These are phyloP conservation scores for Penicillium expansum DNA, from an alignment of 2,329 filamentous ascomycete species.

Conservation along the genomic window DNA sequence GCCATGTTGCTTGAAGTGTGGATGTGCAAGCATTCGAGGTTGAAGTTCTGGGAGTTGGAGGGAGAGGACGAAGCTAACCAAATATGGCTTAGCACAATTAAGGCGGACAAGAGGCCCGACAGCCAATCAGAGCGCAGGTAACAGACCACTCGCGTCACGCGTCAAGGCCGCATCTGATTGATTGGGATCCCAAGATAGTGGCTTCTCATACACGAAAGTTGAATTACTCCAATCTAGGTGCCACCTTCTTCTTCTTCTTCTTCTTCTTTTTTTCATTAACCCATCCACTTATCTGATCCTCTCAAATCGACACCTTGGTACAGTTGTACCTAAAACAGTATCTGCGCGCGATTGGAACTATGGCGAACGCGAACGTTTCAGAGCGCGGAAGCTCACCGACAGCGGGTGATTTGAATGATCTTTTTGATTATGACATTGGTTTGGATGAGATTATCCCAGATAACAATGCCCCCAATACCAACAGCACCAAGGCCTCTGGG, in stretches of 20 bases:
- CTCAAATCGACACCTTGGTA: not conserved
- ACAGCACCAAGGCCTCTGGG: conserved; percentile 20
- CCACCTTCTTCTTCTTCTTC: not conserved
- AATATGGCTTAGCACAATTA: conserved; percentile 10
- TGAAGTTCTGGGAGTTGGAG: conserved; percentile 31
- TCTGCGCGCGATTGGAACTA: not conserved
- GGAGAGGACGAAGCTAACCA: conserved; percentile 25
- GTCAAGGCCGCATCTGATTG: conserved; percentile 16
- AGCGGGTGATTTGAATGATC: conserved; percentile 59
- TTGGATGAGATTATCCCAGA: conserved; percentile 51
- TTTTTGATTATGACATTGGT: conserved; percentile 73
- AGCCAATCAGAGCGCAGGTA: conserved; percentile 17
- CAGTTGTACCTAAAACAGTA: not conserved
- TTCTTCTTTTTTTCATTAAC: not conserved
- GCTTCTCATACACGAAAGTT: not conserved
- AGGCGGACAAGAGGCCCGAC: conserved; percentile 11
- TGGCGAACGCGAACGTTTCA: conserved; percentile 7
- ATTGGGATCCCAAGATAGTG: not conserved
- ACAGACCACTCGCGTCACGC: conserved; percentile 16
- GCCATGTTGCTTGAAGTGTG: conserved; percentile 33
- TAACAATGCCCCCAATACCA: conserved; percentile 18
- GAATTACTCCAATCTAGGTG: not conserved
- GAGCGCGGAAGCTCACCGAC: conserved; percentile 18
- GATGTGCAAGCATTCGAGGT: conserved; percentile 21
- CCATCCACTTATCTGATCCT: not conserved